Evolutionary conservation across 169 alveolate species (phyloP).

Genomic region (Plasmodium gaboni): DNA sequence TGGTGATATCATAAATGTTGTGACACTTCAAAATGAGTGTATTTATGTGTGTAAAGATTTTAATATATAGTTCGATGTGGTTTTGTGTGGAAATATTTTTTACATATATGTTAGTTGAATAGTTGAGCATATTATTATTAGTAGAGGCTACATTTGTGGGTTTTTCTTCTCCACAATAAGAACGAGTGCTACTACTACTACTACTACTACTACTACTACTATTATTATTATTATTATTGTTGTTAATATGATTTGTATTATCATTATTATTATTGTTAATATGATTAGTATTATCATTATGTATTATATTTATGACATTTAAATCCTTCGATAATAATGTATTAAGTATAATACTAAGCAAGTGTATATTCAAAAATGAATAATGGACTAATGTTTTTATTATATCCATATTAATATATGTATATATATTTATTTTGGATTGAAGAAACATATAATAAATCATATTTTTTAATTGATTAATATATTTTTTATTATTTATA

Average conservation of each 20-base stretch:
- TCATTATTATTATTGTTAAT: too few relatives aligned
- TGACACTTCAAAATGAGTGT: constrained; percentile 57
- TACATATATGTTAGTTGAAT: constrained; percentile 1
- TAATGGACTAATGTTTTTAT: constrained; percentile 10
- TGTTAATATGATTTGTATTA: too few relatives aligned
- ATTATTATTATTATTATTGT: not conserved
- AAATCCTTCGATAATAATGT: constrained; percentile 39
- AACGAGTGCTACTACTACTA: not conserved
- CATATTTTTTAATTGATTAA: constrained; percentile 25
- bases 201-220: not conserved
- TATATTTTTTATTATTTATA: constrained; percentile 23
- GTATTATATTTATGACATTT: constrained; percentile 11
- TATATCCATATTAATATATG: constrained; percentile 32
- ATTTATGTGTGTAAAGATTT: constrained; percentile 48
- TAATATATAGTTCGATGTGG: constrained; percentile 21
- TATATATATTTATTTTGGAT: constrained; percentile 38
- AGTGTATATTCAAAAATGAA: constrained; percentile 70
- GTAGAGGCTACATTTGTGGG: too few relatives aligned
- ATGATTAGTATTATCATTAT: not conserved
- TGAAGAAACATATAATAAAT: constrained; percentile 64
- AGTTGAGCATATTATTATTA: too few relatives aligned
- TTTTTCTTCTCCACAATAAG: too few relatives aligned
- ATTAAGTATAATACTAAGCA: constrained; percentile 36
- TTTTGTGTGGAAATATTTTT: not conserved
- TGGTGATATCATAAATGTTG: constrained; percentile 54